Evolutionary conservation across 139 green algal genomes (phyloP), one percentile per base, ranked within the genome.

Genomic region (Coelastrella sp.): DNA sequence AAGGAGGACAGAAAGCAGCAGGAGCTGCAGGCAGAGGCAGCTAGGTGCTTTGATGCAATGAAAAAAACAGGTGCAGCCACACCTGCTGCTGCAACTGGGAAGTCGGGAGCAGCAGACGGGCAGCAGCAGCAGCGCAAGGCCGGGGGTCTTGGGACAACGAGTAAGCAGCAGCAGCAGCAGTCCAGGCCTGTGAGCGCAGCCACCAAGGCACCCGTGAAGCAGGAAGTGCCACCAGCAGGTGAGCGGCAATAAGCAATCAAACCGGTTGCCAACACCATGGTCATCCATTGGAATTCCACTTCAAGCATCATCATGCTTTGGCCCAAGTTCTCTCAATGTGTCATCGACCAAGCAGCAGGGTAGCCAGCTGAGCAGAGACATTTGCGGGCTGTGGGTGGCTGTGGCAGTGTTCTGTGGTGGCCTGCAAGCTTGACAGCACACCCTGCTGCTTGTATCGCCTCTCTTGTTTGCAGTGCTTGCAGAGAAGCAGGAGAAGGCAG

Each of bases 101-200:
- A 15, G 59, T n/a, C 75, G 80, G 27, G 59, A 22, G 6, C n/a
- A 19, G 25, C 17, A 8, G 10, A 17, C 14, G 15, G 7, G 7
- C 10, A 7, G 59, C 80, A 75, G 80, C 80, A 85, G 58, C 78
- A 66, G 78, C 78, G 56, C 78, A 68, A 68, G 59, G 17, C 80
- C 27, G 59, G 58, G 7, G 56, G 49, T 66, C 5, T 19, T 0
- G 76, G 25, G n/a, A 7, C 24, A 59, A 14, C 9, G 8, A 58
- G 24, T 24, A 80, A 80, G 74, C 74, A 80, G 59, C 80, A 75
- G 58, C 80, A 85, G 80, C 59, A 85, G 80, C 80, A 85, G 49
- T 58, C 58, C 19, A 57, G 80, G 65, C 6, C 49, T 24, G 11
- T n/a, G n/a, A 19, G 56, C 57, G 59, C 24, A n/a, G 0, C 24